Evolutionary conservation across 805 yeast species (phyloP).

Genomic region (Suhomyces xylopsoci): DNA sequence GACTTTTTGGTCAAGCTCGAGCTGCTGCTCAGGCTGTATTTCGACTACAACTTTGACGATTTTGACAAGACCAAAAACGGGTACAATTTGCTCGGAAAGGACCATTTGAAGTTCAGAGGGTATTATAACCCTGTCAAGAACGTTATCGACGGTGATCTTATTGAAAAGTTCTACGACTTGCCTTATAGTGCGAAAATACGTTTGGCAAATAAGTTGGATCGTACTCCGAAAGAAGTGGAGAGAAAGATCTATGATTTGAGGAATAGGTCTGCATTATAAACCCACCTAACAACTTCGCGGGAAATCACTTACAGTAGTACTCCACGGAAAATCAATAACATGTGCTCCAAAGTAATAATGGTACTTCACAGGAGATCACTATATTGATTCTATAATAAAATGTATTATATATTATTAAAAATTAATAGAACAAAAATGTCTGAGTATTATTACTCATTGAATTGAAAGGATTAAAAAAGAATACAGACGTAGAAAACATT

Average conservation of each 20-base stretch:
- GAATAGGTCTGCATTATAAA: slow-evolving; percentile 26
- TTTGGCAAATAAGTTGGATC: slow-evolving; percentile 42
- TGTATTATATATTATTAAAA: too few relatives aligned
- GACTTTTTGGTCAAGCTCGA: slow-evolving; percentile 58
- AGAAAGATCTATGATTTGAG: slow-evolving; percentile 52
- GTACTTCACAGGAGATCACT: too few relatives aligned
- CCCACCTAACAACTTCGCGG: too few relatives aligned
- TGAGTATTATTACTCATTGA: too few relatives aligned
- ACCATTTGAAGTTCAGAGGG: slow-evolving; percentile 66
- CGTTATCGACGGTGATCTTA: slow-evolving; percentile 84
- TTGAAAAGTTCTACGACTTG: slow-evolving; percentile 54
- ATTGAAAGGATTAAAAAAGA: too few relatives aligned
- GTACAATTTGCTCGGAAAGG: slow-evolving; percentile 56
- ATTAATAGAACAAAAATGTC: too few relatives aligned
- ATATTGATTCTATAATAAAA: too few relatives aligned
- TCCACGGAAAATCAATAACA: too few relatives aligned
- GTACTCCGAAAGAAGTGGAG: slow-evolving; percentile 48
- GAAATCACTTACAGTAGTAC: too few relatives aligned
- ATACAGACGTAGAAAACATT: too few relatives aligned
- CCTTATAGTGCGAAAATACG: slow-evolving; percentile 30
- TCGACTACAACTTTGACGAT: slow-evolving; percentile 22
- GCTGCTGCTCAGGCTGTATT: slow-evolving; percentile 33
- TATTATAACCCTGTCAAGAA: slow-evolving; percentile 76
- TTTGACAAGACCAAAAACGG: slow-evolving; percentile 22
- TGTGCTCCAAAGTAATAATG: too few relatives aligned